phyloP scores from a whole-genome alignment of 2,329 filamentous ascomycete genomes.

The Fusarium subglutinans region DNA sequence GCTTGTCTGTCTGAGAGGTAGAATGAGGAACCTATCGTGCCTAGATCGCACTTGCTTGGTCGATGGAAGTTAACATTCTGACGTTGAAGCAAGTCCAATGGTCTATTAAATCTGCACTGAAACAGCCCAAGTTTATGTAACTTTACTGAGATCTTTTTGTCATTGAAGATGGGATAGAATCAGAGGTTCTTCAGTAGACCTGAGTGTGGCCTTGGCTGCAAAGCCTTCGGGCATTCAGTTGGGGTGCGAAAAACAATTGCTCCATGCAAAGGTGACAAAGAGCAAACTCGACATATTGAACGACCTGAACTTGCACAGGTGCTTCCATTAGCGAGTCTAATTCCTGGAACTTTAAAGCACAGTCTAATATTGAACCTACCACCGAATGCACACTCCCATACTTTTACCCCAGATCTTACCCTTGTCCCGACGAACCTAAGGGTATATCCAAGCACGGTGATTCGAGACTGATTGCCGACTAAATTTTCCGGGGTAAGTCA shows the following conservation, averaged over 20 bases:
- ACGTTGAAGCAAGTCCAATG: neutral
- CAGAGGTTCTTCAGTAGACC: neutral
- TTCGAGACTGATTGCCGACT: conserved; percentile 34
- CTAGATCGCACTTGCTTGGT: neutral
- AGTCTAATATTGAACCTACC: neutral
- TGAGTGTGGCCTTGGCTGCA: neutral
- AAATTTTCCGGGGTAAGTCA: conserved; percentile 30
- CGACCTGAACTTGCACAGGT: neutral
- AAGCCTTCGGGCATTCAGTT: neutral
- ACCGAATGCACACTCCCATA: neutral
- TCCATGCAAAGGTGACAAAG: neutral
- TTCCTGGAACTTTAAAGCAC: neutral
- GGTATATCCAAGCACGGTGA: conserved; percentile 3
- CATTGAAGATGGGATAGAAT: neutral
- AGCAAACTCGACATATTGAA: neutral
- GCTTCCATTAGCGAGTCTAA: neutral
- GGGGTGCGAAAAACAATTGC: neutral
- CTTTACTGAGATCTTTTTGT: neutral
- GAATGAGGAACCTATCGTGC: neutral
- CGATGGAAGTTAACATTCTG: neutral
- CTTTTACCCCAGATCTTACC: conserved; percentile 22
- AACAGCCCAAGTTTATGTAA: neutral
- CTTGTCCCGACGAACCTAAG: neutral
- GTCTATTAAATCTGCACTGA: neutral
- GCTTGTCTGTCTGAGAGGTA: neutral